Percentiles rank a stretch among this genome's conserved stretches.
phyloP scores from a whole-genome alignment of 78 protist genomes.

The Creolimax fragrantissima region DNA sequence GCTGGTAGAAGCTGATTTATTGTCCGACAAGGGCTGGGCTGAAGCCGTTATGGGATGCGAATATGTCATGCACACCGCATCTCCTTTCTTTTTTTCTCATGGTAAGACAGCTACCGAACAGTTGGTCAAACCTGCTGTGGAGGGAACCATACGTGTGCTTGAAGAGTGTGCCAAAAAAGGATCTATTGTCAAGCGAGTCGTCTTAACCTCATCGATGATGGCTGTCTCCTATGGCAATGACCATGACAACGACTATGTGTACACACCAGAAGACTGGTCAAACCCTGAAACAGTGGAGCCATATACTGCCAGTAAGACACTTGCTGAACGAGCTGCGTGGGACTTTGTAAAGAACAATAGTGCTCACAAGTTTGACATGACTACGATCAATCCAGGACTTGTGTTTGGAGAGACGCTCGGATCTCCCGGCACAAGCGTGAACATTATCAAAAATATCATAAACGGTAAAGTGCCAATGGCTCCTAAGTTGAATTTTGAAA shows the following conservation, averaged over 20 bases:
- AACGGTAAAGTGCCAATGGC: neutral
- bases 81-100: conserved; percentile 26
- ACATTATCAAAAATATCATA: neutral
- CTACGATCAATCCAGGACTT: conserved; percentile 23
- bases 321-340: conserved; percentile 22
- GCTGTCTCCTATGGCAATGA: neutral
- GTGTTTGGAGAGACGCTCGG: conserved; percentile 18
- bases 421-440: neutral
- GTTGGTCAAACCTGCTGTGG: conserved; percentile 36
- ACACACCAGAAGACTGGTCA: conserved; percentile 33
- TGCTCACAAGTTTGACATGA: conserved; percentile 2
- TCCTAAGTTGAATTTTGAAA: neutral
- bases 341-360: neutral
- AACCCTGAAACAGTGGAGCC: neutral
- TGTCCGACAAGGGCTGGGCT: neutral
- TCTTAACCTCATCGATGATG: neutral
- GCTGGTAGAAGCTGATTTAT: conserved; percentile 21
- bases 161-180: neutral
- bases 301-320: conserved; percentile 19
- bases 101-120: neutral
- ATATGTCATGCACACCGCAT: conserved; percentile 42
- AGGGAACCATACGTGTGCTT: conserved; percentile 20
- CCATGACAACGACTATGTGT: neutral
- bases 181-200: conserved; percentile 23
- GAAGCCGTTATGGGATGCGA: neutral